phyloP scores from a whole-genome alignment of 306 rosid genomes.

The Acmispon strigosus region DNA sequence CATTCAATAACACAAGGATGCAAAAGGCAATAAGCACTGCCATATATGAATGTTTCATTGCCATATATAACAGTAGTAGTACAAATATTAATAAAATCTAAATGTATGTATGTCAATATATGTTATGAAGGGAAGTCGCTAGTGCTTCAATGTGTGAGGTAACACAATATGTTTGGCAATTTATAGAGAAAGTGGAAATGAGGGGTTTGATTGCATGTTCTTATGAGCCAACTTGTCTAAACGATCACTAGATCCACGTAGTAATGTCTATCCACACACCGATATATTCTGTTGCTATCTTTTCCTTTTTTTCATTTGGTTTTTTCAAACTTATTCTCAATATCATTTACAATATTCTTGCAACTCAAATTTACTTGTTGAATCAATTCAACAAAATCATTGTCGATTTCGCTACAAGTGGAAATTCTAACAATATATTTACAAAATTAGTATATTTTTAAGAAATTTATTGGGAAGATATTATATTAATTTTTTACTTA shows the following conservation, averaged over 20 bases:
- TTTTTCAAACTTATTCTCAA: background rate
- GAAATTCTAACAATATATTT: too few relatives aligned
- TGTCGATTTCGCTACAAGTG: too few relatives aligned
- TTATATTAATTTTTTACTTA: too few relatives aligned
- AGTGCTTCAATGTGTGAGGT: too few relatives aligned
- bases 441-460: too few relatives aligned
- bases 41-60: background rate
- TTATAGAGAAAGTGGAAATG: background rate
- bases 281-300: background rate
- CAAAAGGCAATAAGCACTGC: background rate
- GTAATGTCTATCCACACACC: background rate
- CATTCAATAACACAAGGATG: conserved; percentile 10
- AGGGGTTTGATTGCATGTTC: background rate
- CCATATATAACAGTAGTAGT: background rate
- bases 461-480: too few relatives aligned
- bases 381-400: background rate
- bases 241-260: background rate
- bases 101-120: too few relatives aligned
- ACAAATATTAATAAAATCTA: too few relatives aligned
- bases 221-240: background rate
- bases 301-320: background rate
- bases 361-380: background rate
- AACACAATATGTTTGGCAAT: background rate
- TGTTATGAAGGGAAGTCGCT: too few relatives aligned
- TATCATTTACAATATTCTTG: background rate